A percentile compares a stretch with the other conserved stretches of the same genome.
Conservation (phyloP, 305 asterid species). For the Solanum hybrid region DNA sequence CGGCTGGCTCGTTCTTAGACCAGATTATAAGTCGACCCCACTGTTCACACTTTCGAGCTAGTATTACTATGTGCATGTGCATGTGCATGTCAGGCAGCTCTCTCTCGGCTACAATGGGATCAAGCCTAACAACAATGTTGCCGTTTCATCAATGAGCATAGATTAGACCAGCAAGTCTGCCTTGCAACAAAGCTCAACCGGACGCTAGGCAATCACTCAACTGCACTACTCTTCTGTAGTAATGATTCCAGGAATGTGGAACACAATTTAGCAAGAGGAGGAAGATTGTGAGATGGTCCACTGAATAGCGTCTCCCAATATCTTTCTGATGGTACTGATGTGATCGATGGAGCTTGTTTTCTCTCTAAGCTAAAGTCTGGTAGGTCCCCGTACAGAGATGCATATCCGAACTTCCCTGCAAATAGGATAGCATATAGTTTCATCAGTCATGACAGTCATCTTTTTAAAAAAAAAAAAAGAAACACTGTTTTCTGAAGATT, state of each 20-base stretch:
- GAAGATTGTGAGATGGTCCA: slow-evolving; percentile 82
- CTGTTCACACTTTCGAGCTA: background rate
- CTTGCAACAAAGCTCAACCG: background rate
- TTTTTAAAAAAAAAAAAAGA: background rate
- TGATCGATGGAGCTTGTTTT: slow-evolving; percentile 16
- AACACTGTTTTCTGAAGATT: background rate
- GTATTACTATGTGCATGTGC: background rate
- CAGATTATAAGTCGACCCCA: background rate
- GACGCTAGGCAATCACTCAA: slow-evolving; percentile 12
- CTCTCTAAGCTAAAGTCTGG: slow-evolving; percentile 43
- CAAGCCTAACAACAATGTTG: background rate
- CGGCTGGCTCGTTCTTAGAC: background rate
- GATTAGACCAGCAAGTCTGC: background rate
- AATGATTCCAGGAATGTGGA: slow-evolving; percentile 61
- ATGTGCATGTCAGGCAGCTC: background rate
- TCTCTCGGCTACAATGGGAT: background rate
- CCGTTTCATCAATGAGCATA: background rate
- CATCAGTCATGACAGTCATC: background rate
- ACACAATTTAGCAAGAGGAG: slow-evolving; percentile 65
- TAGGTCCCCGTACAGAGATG: slow-evolving; percentile 70
- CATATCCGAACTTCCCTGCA: slow-evolving; percentile 61
- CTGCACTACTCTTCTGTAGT: slow-evolving; percentile 36
- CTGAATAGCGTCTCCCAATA: slow-evolving; percentile 54
- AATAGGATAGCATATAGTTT: background rate
- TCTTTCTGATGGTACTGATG: slow-evolving; percentile 32